phyloP scores from a whole-genome alignment of 179 eudicot species.

The Silene coronaria region DNA sequence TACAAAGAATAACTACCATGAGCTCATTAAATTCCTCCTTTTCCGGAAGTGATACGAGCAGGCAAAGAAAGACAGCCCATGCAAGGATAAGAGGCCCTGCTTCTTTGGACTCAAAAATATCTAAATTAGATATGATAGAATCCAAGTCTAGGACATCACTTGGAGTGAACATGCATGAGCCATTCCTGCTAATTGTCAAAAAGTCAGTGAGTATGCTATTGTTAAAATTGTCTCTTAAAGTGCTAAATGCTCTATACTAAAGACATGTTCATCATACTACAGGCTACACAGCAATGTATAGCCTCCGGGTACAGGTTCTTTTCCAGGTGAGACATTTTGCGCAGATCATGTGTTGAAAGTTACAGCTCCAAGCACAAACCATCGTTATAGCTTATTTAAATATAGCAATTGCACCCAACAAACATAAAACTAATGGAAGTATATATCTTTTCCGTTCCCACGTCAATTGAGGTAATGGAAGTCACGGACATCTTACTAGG shows the following conservation, averaged over 20 bases:
- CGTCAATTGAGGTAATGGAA: neutral
- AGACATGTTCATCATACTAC: neutral
- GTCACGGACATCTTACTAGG: neutral
- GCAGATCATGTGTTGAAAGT: neutral
- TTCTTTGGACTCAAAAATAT: slow-evolving; percentile 62
- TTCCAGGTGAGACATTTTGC: neutral
- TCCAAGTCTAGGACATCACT: slow-evolving; percentile 73
- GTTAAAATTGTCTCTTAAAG: slow-evolving; percentile 5
- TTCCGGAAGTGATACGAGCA: slow-evolving; percentile 66
- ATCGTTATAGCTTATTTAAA: neutral
- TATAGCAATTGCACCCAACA: slow-evolving; percentile 7
- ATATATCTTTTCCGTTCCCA: neutral
- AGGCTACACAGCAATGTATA: neutral
- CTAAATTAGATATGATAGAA: slow-evolving; percentile 53
- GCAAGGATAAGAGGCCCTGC: slow-evolving; percentile 76
- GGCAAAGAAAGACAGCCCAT: slow-evolving; percentile 95
- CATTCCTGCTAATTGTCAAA: slow-evolving; percentile 49
- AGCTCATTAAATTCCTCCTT: slow-evolving; percentile 49
- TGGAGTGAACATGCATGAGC: slow-evolving; percentile 54
- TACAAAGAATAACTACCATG: slow-evolving; percentile 37
- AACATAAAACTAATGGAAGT: neutral
- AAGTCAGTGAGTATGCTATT: slow-evolving; percentile 7
- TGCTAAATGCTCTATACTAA: neutral
- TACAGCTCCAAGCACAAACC: neutral
- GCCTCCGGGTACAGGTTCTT: neutral